phyloP scores from a whole-genome alignment of 1,284 basidiomycete species.

The Trametes sp. region DNA sequence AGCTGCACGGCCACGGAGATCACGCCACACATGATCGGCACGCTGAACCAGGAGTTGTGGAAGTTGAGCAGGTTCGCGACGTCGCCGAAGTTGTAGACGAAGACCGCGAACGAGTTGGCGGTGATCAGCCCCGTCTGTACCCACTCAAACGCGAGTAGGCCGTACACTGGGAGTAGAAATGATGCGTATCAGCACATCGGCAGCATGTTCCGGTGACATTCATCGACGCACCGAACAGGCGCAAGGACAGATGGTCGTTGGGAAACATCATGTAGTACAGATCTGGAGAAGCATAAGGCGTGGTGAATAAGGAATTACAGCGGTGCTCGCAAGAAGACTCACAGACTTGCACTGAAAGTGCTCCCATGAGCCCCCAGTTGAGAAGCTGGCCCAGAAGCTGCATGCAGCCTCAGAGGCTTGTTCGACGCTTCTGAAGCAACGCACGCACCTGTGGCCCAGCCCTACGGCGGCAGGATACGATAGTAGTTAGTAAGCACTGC shows the following conservation, averaged over 20 bases:
- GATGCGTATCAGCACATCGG: too few species aligned
- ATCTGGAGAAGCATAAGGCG: constrained; percentile 2
- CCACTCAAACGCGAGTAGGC: constrained; percentile 24
- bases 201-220: too few species aligned
- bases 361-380: constrained; percentile 8
- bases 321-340: too few species aligned
- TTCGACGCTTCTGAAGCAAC: too few species aligned
- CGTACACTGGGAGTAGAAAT: constrained; percentile 21
- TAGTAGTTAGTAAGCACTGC: too few species aligned
- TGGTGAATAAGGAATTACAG: not conserved
- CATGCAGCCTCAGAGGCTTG: too few species aligned
- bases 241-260: constrained; percentile 8
- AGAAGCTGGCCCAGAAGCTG: constrained; percentile 6
- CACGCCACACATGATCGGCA: constrained; percentile 31
- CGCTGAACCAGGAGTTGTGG: constrained; percentile 34
- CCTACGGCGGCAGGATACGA: too few species aligned
- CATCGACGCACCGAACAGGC: constrained; percentile 8
- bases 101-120: constrained; percentile 22
- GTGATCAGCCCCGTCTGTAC: constrained; percentile 30
- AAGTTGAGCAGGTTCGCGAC: constrained; percentile 13
- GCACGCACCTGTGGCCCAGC: too few species aligned
- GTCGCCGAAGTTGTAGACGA: constrained; percentile 30
- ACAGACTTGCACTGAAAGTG: constrained; percentile 3
- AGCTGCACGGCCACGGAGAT: constrained; percentile 29
- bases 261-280: constrained; percentile 20